These are phyloP conservation scores for Coniferiporia sulphurascens DNA, from an alignment of 1,284 basidiomycete genomes.

Conservation along the genomic window DNA sequence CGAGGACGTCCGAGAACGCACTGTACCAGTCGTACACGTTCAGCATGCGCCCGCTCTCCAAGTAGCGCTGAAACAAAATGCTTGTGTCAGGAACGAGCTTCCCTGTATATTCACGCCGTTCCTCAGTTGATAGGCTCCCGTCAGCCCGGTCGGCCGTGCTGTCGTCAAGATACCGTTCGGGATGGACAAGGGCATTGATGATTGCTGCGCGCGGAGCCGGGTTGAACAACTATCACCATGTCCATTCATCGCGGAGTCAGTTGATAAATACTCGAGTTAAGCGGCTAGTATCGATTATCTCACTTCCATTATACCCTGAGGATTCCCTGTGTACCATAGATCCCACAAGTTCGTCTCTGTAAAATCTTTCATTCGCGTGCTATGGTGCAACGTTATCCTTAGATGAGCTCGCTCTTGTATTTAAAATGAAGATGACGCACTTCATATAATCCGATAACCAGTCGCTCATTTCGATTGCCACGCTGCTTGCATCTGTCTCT, in stretches of 20 bases:
- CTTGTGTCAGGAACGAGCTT: conserved; percentile 60
- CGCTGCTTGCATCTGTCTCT: conserved; percentile 3
- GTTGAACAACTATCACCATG: conserved; percentile 50
- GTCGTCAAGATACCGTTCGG: conserved; percentile 42
- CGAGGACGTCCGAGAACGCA: conserved; percentile 60
- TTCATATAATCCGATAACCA: conserved; percentile 49
- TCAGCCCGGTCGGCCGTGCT: neutral
- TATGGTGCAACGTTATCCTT: conserved; percentile 28
- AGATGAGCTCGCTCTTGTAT: neutral
- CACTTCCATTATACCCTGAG: conserved; percentile 63
- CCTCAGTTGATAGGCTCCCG: conserved; percentile 16
- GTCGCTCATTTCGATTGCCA: conserved; percentile 28
- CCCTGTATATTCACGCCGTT: conserved; percentile 5
- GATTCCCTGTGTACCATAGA: conserved; percentile 63
- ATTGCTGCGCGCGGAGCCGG: conserved; percentile 58
- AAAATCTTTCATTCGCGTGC: conserved; percentile 35
- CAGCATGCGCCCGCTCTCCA: conserved; percentile 71
- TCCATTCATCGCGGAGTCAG: too few species aligned
- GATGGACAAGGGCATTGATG: conserved; percentile 54
- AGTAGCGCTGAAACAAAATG: conserved; percentile 69
- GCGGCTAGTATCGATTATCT: conserved; percentile 10
- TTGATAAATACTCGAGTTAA: too few species aligned
- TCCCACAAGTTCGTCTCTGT: conserved; percentile 56
- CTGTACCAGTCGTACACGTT: conserved; percentile 82
- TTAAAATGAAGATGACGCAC: conserved; percentile 29